Base-by-base conservation (phyloP, 2,329 filamentous ascomycete genomes). In the Colletotrichum acutatum region DNA sequence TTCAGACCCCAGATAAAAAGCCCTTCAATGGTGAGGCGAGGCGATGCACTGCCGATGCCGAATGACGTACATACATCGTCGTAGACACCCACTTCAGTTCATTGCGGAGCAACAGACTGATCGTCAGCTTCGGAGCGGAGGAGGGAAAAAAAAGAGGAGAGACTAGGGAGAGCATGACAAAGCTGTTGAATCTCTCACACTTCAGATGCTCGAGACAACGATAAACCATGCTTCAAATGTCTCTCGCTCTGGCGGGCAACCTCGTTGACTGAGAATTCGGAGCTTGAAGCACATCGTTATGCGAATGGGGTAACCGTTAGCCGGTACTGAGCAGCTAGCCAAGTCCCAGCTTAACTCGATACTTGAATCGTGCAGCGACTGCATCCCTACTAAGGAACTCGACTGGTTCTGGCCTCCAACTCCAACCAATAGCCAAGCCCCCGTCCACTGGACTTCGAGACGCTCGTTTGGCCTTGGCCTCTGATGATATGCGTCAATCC, bases 351-450 rank as follows among this genome's bases (percentile, higher is more conserved):
- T 70, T 61, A 53, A 72, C 53, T 70, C 54, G 54, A 57, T 56
- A 46, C 70, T 70, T 65, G 70, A 72, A 72, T 72, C 70, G 71
- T 72, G 71, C 66, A 71, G 54, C 12, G 54, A 64, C 70, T 59
- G 26, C 60, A 66, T 72, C 71, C 66, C 71, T 69, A 72, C 71
- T 46, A 49, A 49, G 19, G 42, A n/a, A 30, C 26, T 70, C 66
- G 60, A 46, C 71, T 66, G 54, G 56, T 65, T 56, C 42, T 28
- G 53, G 53, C 42, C 53, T 28, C 46, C 54, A 49, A 32, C n/a
- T 59, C 28, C 24, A 54, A 26, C 66, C 68, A 69, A 59, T 69
- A 24, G 54, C 52, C 46, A 72, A 72, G 60, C 60, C 61, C 28
- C 34, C 32, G 54, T 28, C 22, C 46, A 57, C 22, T 65, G 56